Evolutionary conservation across 495 filamentous ascomycete genomes (phyloP).

Genomic region (Aspergillus baeticus): DNA sequence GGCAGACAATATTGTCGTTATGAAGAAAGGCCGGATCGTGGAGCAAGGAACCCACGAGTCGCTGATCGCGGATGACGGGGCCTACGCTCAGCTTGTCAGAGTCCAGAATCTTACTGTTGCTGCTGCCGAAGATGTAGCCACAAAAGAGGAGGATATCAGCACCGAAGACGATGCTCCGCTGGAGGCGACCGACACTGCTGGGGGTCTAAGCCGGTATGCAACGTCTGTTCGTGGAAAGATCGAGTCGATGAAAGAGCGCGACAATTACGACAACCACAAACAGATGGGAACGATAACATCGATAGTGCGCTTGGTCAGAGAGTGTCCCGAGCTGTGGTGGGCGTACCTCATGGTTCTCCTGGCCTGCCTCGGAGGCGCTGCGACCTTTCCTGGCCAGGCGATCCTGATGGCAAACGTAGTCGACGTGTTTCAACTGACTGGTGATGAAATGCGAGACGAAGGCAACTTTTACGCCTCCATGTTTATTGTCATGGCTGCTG

Average conservation of each 20-base stretch:
- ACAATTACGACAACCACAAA: conserved; percentile 21
- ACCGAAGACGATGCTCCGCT: not conserved
- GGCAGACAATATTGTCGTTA: conserved; percentile 96
- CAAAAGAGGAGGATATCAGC: not conserved
- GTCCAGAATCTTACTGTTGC: conserved; percentile 61
- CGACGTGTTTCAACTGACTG: conserved; percentile 28
- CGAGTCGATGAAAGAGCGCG: conserved; percentile 8
- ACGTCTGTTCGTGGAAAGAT: conserved; percentile 2
- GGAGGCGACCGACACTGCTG: not conserved
- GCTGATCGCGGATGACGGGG: conserved; percentile 55
- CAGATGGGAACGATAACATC: conserved; percentile 11
- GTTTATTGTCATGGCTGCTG: conserved; percentile 56
- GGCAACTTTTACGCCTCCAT: conserved; percentile 60
- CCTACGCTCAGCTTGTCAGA: conserved; percentile 76
- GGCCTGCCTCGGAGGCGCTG: not conserved
- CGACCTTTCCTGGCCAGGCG: conserved; percentile 26
- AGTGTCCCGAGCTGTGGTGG: conserved; percentile 18
- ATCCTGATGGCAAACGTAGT: conserved; percentile 26
- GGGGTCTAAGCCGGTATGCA: not conserved
- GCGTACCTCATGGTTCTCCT: not conserved
- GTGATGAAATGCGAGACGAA: conserved; percentile 14
- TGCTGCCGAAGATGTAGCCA: conserved; percentile 19
- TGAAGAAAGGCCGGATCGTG: conserved; percentile 76
- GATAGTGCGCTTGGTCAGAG: conserved; percentile 9
- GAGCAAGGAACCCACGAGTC: conserved; percentile 84